Evolutionary conservation across 2,329 filamentous ascomycete genomes (phyloP).

Genomic region (Gnomoniopsis sp.): DNA sequence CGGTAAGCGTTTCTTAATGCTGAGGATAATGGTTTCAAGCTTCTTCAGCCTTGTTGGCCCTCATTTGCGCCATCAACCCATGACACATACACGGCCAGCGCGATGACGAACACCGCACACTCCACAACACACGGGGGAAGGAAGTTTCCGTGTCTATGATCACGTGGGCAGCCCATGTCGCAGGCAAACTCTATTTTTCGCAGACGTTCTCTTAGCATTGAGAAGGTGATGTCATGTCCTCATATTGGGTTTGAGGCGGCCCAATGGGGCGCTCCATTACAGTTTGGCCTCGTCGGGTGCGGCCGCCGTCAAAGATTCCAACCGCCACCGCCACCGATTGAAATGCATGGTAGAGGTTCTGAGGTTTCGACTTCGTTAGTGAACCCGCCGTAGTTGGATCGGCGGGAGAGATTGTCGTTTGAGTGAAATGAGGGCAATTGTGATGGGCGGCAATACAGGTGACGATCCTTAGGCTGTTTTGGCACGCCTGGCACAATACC

Average conservation of each 20-base stretch:
- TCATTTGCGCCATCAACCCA: too few species aligned
- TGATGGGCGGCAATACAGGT: not conserved
- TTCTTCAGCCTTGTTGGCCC: not conserved
- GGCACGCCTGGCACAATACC: too few species aligned
- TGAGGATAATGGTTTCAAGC: not conserved
- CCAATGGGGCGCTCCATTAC: not conserved
- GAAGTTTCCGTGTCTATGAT: not conserved
- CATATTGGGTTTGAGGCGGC: not conserved
- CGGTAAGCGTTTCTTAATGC: not conserved
- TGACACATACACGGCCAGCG: too few species aligned
- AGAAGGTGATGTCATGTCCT: constrained; percentile 7
- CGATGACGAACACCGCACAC: too few species aligned
- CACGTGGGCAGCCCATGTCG: constrained; percentile 2
- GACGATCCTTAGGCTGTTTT: not conserved
- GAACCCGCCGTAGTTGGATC: not conserved
- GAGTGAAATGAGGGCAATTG: not conserved
- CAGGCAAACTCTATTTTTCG: not conserved
- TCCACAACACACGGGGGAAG: too few species aligned
- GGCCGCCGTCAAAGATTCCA: not conserved
- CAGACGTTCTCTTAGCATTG: not conserved
- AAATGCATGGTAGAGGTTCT: not conserved
- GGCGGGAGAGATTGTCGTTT: not conserved
- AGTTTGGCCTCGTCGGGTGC: not conserved
- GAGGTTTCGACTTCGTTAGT: not conserved
- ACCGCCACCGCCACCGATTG: not conserved